Percentiles rank a stretch among this genome's conserved stretches.
Evolutionary conservation across 108 stramenopile genomes (phyloP).

Genomic region (Cyclotella baltica): DNA sequence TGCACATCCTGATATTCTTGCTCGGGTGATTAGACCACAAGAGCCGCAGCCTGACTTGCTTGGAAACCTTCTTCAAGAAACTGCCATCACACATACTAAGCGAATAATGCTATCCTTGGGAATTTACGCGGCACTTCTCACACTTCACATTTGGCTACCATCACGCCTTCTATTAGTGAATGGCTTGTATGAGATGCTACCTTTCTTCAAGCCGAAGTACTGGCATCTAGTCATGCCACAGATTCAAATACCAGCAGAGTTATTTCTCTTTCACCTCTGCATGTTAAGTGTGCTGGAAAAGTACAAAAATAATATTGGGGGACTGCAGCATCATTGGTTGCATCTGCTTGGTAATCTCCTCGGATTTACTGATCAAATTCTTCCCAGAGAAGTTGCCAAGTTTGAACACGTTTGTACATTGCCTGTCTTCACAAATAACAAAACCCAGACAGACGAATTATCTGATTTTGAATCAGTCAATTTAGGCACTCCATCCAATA

Average conservation of each 20-base stretch:
- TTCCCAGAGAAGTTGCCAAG: constrained; percentile 66
- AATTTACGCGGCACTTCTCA: constrained; percentile 73
- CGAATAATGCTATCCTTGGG: constrained; percentile 82
- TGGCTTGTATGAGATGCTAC: constrained; percentile 51
- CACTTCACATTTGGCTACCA: constrained; percentile 77
- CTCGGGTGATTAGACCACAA: constrained; percentile 92
- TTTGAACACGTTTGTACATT: constrained; percentile 64
- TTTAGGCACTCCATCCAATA: background rate
- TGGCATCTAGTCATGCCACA: constrained; percentile 84
- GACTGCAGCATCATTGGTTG: constrained; percentile 83
- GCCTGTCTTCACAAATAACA: constrained; percentile 52
- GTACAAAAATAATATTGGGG: constrained; percentile 85
- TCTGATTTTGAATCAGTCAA: constrained; percentile 10
- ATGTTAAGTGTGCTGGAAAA: constrained; percentile 91
- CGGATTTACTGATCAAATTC: constrained; percentile 67
- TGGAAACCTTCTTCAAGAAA: constrained; percentile 91
- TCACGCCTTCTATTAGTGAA: constrained; percentile 46
- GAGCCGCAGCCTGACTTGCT: constrained; percentile 97
- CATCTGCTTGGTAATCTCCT: constrained; percentile 59
- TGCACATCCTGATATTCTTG: constrained; percentile 91
- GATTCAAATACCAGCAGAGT: constrained; percentile 92
- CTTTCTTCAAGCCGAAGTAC: constrained; percentile 77
- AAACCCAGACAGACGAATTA: constrained; percentile 1
- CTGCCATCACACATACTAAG: constrained; percentile 80
- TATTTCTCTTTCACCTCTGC: constrained; percentile 91